phyloP scores from a whole-genome alignment of 768 basidiomycete species.

The Pleurotus platypus region DNA sequence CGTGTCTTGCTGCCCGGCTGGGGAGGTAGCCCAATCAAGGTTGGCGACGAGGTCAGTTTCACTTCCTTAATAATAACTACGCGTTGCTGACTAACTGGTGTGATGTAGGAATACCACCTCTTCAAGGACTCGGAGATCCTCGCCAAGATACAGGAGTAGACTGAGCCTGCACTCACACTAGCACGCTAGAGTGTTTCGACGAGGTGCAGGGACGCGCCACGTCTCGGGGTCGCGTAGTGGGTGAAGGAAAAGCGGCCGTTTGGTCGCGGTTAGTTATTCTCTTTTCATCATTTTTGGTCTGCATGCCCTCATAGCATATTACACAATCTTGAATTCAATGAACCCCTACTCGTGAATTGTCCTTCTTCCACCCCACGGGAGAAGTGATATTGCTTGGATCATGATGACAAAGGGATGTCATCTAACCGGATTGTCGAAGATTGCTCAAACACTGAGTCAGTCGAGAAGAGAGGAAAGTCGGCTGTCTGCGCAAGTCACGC shows the following conservation, averaged over 20 bases:
- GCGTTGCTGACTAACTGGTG: constrained; percentile 5
- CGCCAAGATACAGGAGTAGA: constrained; percentile 91
- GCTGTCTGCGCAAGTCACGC: too few relatives aligned
- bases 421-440: too few relatives aligned
- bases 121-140: constrained; percentile 96
- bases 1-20: constrained; percentile 92
- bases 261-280: constrained; percentile 7
- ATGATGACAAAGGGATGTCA: too few relatives aligned
- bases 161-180: not conserved
- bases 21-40: constrained; percentile 95
- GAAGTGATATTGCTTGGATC: too few relatives aligned
- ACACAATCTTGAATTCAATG: not conserved
- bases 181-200: not conserved
- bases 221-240: not conserved
- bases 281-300: not conserved
- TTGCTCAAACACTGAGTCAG: too few relatives aligned
- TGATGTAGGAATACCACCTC: constrained; percentile 81
- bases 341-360: not conserved
- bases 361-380: too few relatives aligned
- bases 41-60: constrained; percentile 86
- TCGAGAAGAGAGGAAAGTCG: too few relatives aligned
- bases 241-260: constrained; percentile 1
- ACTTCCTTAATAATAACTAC: not conserved
- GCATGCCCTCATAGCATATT: constrained; percentile 3
- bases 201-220: not conserved